Percentiles rank a stretch among this genome's conserved stretches.
phyloP scores from a whole-genome alignment of 2,329 filamentous ascomycete species.

The Penicillium sp. region DNA sequence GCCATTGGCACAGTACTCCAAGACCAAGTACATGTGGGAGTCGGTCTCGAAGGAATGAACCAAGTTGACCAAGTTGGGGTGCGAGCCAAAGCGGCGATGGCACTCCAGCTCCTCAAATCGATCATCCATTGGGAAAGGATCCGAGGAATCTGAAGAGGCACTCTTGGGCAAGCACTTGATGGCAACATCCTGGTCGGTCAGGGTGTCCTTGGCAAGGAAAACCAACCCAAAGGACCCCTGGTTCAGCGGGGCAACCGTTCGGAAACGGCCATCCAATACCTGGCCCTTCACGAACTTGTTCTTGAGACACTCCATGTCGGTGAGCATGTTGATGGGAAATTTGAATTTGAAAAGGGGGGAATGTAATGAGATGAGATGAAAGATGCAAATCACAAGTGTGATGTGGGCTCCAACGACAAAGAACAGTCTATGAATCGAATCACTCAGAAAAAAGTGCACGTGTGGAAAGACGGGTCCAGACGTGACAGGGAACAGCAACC shows the following conservation, averaged over 20 bases:
- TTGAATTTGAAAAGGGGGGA: neutral
- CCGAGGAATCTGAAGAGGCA: conserved; percentile 59
- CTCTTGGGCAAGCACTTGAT: conserved; percentile 96
- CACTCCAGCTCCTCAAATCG: conserved; percentile 62
- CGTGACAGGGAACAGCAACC: conserved; percentile 26
- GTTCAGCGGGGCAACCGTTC: conserved; percentile 90
- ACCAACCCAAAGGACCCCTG: conserved; percentile 99
- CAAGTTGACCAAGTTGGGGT: conserved; percentile 92
- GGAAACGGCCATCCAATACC: conserved; percentile 68
- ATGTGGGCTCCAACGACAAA: conserved; percentile 15
- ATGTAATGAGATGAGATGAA: conserved; percentile 1
- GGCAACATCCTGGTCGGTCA: conserved; percentile 77
- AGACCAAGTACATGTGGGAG: conserved; percentile 83
- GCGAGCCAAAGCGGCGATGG: conserved; percentile 73
- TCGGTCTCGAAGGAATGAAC: conserved; percentile 89
- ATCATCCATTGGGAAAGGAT: conserved; percentile 73
- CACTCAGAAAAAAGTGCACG: conserved; percentile 21
- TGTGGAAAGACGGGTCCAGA: conserved; percentile 10
- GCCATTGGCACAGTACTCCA: conserved; percentile 93
- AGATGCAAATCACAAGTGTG: conserved; percentile 6
- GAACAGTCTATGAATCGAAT: conserved; percentile 26
- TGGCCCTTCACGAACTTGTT: conserved; percentile 36
- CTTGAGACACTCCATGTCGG: conserved; percentile 36
- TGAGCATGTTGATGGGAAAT: conserved; percentile 13
- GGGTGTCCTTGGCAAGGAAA: conserved; percentile 80